A percentile compares a stretch with the other conserved stretches of the same genome.
Conservation (phyloP, 2,329 filamentous ascomycete species). For the Exophiala xenobiotica region DNA sequence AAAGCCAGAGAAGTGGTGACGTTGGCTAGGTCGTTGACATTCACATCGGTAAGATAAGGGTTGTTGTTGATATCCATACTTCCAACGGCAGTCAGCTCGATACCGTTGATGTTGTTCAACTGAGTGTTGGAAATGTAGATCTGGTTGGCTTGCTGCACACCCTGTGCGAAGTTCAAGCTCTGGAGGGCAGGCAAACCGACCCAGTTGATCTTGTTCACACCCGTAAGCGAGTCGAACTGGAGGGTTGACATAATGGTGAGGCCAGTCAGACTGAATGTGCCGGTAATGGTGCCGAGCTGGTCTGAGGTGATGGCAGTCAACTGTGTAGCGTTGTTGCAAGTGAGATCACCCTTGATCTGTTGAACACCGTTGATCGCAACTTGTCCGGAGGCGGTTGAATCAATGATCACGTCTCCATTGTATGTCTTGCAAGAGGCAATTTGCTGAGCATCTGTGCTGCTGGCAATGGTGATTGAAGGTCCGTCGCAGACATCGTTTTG, state of each 20-base stretch:
- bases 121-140: constrained; percentile 84
- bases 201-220: constrained; percentile 68
- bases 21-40: constrained; percentile 71
- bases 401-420: constrained; percentile 67
- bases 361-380: constrained; percentile 62
- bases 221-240: constrained; percentile 62
- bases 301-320: constrained; percentile 64
- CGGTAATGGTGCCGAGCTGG: constrained; percentile 64
- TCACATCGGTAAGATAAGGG: constrained; percentile 70
- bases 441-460: constrained; percentile 62
- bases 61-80: constrained; percentile 89
- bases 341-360: constrained; percentile 59
- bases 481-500: constrained; percentile 25
- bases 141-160: constrained; percentile 65
- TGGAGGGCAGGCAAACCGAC: constrained; percentile 67
- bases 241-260: constrained; percentile 69
- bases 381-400: constrained; percentile 53
- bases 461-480: constrained; percentile 48
- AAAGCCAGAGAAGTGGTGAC: constrained; percentile 70
- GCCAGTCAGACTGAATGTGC: constrained; percentile 67
- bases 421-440: constrained; percentile 67
- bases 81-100: constrained; percentile 72
- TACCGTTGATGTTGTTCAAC: constrained; percentile 73
- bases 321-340: constrained; percentile 54
- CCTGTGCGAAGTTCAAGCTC: constrained; percentile 58